Conservation (phyloP, 2,329 filamentous ascomycete species). For the Cryphonectria parasitica region DNA sequence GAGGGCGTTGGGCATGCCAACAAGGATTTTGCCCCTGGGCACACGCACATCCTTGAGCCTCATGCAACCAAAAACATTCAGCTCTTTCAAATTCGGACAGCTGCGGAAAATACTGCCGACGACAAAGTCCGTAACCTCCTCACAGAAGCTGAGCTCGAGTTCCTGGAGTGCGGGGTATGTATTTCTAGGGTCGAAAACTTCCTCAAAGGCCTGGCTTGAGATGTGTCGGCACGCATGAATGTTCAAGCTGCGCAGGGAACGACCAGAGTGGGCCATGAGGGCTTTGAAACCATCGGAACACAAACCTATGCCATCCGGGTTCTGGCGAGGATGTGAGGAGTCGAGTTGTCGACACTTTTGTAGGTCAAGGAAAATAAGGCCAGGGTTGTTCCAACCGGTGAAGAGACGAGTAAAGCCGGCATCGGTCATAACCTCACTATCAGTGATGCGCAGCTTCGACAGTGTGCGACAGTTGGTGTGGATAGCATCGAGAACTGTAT, state of each 20-base stretch:
- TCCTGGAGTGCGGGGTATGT: constrained; percentile 70
- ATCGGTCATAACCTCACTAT: constrained; percentile 78
- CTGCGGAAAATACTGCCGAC: constrained; percentile 66
- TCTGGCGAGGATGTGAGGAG: constrained; percentile 67
- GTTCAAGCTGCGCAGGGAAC: constrained; percentile 67
- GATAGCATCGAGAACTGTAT: constrained; percentile 71
- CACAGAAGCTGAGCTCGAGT: constrained; percentile 79
- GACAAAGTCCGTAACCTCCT: constrained; percentile 67
- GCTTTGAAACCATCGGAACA: constrained; percentile 76
- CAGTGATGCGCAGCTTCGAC: constrained; percentile 78
- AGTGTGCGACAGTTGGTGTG: constrained; percentile 71
- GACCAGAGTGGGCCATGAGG: constrained; percentile 82
- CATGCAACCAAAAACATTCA: constrained; percentile 70
- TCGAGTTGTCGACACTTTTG: constrained; percentile 79
- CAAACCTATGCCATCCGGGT: constrained; percentile 70
- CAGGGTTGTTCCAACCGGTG: constrained; percentile 72
- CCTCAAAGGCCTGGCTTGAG: constrained; percentile 69
- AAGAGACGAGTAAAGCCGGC: constrained; percentile 75
- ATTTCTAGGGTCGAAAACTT: constrained; percentile 67
- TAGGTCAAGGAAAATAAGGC: constrained; percentile 73
- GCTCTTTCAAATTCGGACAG: constrained; percentile 62
- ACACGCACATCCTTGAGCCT: constrained; percentile 59
- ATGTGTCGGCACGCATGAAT: constrained; percentile 88
- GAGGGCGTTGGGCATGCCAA: constrained; percentile 62
- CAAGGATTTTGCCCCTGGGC: constrained; percentile 58